These are phyloP conservation scores for Arabidopsis arenosa DNA, from an alignment of 345 rosid genomes.

Conservation along the genomic window DNA sequence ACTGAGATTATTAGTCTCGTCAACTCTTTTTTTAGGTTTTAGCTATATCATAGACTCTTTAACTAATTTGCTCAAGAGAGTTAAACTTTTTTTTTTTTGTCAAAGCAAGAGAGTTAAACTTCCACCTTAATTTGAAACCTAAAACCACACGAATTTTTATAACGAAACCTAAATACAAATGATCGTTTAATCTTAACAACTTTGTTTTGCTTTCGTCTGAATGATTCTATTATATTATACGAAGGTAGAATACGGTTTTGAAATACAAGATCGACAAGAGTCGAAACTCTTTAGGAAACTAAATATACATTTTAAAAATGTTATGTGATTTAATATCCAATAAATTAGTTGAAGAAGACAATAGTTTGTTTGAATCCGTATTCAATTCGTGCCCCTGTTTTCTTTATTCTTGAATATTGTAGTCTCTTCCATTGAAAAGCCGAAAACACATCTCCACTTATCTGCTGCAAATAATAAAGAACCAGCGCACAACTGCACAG, in stretches of 20 bases:
- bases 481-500: constrained; percentile 29
- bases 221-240: too few species aligned
- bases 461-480: constrained; percentile 25
- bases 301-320: neutral
- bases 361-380: neutral
- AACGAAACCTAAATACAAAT: neutral
- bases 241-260: too few species aligned
- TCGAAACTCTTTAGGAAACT: too few species aligned
- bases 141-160: neutral
- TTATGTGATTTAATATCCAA: neutral
- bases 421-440: constrained; percentile 30
- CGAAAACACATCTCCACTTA: constrained; percentile 31
- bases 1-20: neutral
- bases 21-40: neutral
- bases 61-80: neutral
- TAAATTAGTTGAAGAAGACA: neutral
- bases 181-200: neutral
- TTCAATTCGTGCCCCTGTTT: neutral
- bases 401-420: neutral
- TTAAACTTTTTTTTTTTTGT: too few species aligned
- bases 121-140: neutral
- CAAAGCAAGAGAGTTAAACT: neutral
- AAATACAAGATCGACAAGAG: too few species aligned
- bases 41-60: neutral
- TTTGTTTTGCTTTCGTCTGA: too few species aligned